Percentiles rank a stretch among this genome's conserved stretches.
Conservation (phyloP, 2,329 filamentous ascomycete species). For the Emergomyces orientalis region DNA sequence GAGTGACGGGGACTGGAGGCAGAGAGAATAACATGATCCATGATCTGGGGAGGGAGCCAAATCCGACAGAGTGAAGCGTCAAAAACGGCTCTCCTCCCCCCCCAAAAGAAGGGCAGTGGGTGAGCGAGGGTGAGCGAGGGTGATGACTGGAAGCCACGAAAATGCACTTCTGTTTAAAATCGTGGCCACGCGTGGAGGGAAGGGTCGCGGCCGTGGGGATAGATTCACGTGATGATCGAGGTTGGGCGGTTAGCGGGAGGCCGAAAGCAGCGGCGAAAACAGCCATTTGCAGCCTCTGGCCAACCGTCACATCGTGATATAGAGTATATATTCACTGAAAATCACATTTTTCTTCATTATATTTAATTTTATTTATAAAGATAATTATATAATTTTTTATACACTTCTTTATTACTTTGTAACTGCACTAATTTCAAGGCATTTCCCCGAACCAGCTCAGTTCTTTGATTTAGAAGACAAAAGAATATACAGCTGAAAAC, state of each 20-base stretch:
- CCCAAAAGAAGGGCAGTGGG: neutral
- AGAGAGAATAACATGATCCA: slow-evolving; percentile 9
- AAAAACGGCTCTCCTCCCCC: slow-evolving; percentile 5
- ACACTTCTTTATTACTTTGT: no score
- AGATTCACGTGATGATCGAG: slow-evolving; percentile 15
- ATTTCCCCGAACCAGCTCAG: no score
- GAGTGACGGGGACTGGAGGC: neutral
- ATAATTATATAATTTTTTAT: no score
- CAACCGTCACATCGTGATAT: slow-evolving; percentile 19
- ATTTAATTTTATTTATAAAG: no score
- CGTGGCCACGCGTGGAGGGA: slow-evolving; percentile 6
- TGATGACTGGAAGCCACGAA: slow-evolving; percentile 1
- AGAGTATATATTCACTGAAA: no score
- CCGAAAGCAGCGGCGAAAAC: slow-evolving; percentile 17
- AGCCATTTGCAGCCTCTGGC: slow-evolving; percentile 15
- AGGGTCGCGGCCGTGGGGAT: slow-evolving; percentile 11
- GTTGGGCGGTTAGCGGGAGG: slow-evolving; percentile 15
- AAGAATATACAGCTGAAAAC: no score
- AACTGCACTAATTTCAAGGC: no score
- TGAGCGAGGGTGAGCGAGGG: neutral
- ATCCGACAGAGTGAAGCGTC: slow-evolving; percentile 3
- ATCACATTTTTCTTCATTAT: no score
- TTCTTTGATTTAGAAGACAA: no score
- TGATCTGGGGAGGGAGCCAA: slow-evolving; percentile 6
- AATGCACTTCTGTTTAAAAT: neutral